Base-by-base conservation (phyloP, 352 stramenopile species). In the Globisporangium apiculatum region DNA sequence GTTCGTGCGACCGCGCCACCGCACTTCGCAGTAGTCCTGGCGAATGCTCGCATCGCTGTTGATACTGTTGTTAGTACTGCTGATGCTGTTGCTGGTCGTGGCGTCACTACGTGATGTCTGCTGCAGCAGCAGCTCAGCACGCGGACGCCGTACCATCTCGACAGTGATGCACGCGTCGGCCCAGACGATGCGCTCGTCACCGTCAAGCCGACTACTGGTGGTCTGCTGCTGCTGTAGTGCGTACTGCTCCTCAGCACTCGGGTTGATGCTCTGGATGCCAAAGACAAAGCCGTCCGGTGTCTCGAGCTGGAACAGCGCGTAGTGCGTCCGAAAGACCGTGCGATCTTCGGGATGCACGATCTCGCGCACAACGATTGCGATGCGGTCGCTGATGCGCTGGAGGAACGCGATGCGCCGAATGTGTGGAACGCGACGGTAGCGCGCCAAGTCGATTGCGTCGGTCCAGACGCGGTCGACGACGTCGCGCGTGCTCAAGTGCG, bases 301-400 rank as follows among this genome's bases (percentile, higher is more conserved):
- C n/a, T 64, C 55, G 14, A 65, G 49, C 46, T 54, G 40, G 56
- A 77, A 74, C 1, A 65, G 43, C 38, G 72, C 31, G 47, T 73
- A 75, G 53, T 73, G 68, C 11, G 70, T 73, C 42, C 70, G 67
- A 46, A 75, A 71, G 18, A 78, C 57, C 50, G 60, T 78, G 42
- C 53, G 56, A 31, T 75, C 69, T 11, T 56, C 53, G 15, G 69
- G 66, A 38, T 72, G 64, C 24, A 65, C 53, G 56, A 68, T 66
- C 47, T 77, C 69, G 45, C 69, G 69, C 17, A 77, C 59, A 24
- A 77, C 41, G 7, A 75, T 67, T 7, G 60, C 60, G 43, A 68
- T 45, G 46, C 71, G 61, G 47, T 55, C 53, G 48, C 55, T 58
- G 4, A 75, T 43, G 48, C 66, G 67, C 61, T 77, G 69, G 37